Base-by-base conservation (phyloP, 148 eudicot genomes). In the Persicaria maculosa region DNA sequence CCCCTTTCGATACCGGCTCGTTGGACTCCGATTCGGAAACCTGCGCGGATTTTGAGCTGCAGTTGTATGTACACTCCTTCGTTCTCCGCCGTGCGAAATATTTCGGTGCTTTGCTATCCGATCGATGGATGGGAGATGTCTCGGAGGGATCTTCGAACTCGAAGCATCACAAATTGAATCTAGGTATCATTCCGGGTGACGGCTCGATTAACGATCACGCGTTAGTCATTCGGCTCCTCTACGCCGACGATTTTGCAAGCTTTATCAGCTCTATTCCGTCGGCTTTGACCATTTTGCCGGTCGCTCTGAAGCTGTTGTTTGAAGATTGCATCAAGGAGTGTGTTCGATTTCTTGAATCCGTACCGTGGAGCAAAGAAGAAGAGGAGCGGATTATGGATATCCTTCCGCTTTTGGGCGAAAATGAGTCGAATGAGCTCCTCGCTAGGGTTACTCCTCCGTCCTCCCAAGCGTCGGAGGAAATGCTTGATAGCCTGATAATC, bases 361-460 rank as follows among this genome's bases (percentile, higher is more conserved):
- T 93, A 47, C 97, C 98, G n/a, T 93, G 98, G 97, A 88, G 79
- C 31, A 97, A 89, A 25, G 93, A 91, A 6, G 97, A 93, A 68
- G 98, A 93, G 70, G 83, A 65, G 43, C 78, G 50, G 62, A 82
- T 93, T 7, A 16, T 91, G 59, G 78, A 75, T 55, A 65, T 89
- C 19, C 73, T 88, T 58, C 94, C 92, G 0, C 72, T 84, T 67
- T 75, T 91, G 16, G 81, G 82, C 9, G 85, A 84, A 2, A 92
- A 86, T 15, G 97, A 93, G 64, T 80, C 90, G 9, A 74, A 73
- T 19, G 88, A 88, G 73, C 86, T 91, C 25, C 48, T 91, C 11
- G 83, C 91, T 83, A 88, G 98, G 88, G 90, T 89, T 83, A 81
- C 81, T 10, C 83, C 91, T 0, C 76, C 72, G 47, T 76, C 74